Evolutionary conservation across 345 rosid species (phyloP).

Genomic region (Luvunga scandens): DNA sequence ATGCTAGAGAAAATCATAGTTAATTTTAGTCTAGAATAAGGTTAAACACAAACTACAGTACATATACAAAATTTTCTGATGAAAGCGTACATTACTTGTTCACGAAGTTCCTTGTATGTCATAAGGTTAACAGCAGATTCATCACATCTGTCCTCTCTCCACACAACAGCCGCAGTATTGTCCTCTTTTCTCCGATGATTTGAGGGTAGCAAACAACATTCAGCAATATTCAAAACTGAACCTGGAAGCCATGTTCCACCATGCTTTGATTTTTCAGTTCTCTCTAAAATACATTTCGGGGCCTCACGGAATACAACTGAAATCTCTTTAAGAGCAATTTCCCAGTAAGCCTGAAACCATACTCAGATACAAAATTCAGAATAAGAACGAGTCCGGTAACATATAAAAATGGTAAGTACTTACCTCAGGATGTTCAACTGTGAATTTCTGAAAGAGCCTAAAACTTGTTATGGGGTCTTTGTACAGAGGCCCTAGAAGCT

Average conservation of each 20-base stretch:
- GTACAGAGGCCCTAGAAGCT: slow-evolving; percentile 63
- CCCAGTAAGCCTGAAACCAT: slow-evolving; percentile 65
- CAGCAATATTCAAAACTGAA: slow-evolving; percentile 67
- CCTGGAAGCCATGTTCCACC: slow-evolving; percentile 83
- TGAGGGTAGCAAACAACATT: slow-evolving; percentile 67
- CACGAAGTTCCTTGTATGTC: slow-evolving; percentile 67
- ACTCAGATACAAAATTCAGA: slow-evolving; percentile 10
- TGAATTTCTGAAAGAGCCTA: slow-evolving; percentile 53
- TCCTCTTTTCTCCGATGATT: slow-evolving; percentile 55
- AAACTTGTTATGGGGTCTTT: slow-evolving; percentile 74
- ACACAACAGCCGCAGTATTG: slow-evolving; percentile 57
- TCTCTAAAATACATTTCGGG: slow-evolving; percentile 73
- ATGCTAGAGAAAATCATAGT: neutral
- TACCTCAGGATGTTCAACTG: slow-evolving; percentile 68
- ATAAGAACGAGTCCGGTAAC: neutral
- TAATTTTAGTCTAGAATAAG: neutral
- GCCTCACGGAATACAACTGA: slow-evolving; percentile 49
- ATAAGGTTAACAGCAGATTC: slow-evolving; percentile 41
- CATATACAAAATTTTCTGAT: neutral
- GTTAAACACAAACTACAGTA: neutral
- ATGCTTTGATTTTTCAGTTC: slow-evolving; percentile 42
- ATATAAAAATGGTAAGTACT: slow-evolving; percentile 1
- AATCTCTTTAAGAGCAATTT: slow-evolving; percentile 60
- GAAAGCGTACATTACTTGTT: slow-evolving; percentile 71
- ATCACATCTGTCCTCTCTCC: slow-evolving; percentile 75